These are phyloP conservation scores for Colletotrichum eleusines DNA, from an alignment of 2,329 filamentous ascomycete genomes.

Conservation along the genomic window DNA sequence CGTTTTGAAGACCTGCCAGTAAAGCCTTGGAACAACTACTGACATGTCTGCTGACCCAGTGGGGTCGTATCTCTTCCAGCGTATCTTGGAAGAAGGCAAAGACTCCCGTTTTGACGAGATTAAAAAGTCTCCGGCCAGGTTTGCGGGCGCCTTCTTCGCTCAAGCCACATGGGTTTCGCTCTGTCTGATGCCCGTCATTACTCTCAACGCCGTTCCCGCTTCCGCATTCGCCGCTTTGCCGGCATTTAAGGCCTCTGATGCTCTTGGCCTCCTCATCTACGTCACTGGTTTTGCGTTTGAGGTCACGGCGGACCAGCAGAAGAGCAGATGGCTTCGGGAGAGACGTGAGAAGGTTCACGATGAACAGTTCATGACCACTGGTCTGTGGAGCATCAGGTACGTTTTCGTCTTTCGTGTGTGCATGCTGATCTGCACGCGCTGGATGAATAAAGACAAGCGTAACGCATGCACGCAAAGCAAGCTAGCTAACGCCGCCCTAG, in stretches of 20 bases:
- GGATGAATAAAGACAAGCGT: background rate
- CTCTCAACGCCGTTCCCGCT: constrained; percentile 71
- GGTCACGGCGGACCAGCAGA: constrained; percentile 72
- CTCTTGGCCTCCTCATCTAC: constrained; percentile 69
- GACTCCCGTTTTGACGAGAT: constrained; percentile 65
- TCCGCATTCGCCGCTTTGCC: constrained; percentile 64
- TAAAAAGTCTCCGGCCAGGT: constrained; percentile 51
- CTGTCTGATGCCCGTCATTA: constrained; percentile 74
- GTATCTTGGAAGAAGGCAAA: constrained; percentile 69
- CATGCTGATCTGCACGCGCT: background rate
- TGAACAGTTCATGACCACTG: constrained; percentile 74
- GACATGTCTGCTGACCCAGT: constrained; percentile 55
- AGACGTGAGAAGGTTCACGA: constrained; percentile 75
- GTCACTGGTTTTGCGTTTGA: constrained; percentile 71
- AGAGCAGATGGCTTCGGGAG: constrained; percentile 69
- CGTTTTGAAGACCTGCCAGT: background rate
- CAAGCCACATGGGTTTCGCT: constrained; percentile 77
- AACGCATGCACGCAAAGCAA: background rate
- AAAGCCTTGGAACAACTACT: constrained; percentile 10
- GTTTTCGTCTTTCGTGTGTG: constrained; percentile 35
- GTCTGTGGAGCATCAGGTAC: constrained; percentile 70
- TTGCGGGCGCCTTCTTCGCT: constrained; percentile 57
- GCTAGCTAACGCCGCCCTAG: constrained; percentile 44
- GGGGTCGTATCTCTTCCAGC: constrained; percentile 72
- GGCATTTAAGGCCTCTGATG: constrained; percentile 62